Evolutionary conservation across 2,329 filamentous ascomycete genomes (phyloP), one percentile per base, ranked within the genome.

Genomic region (Alternaria sp.): DNA sequence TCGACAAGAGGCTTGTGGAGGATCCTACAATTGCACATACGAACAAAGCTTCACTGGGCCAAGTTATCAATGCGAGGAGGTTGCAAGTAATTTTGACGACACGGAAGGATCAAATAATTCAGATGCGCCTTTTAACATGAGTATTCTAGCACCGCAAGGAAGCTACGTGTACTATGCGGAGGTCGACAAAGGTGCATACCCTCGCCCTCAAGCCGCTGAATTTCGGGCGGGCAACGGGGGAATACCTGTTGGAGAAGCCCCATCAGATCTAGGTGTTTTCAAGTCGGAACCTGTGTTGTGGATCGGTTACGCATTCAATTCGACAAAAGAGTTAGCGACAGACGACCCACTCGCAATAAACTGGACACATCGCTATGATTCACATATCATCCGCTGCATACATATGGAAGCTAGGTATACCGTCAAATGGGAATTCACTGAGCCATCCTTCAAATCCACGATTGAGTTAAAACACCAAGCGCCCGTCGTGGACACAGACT

Each of bases 361-460:
- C 12, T 79, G 77, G 77, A 74, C 67, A 2, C 66, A 70, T 46
- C 66, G 65, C 28, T 73, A 70, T 43, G 69, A 78, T 28, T 70
- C 74, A 1, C 65, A 66, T 20, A 72, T 79, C 12, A 63, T 78
- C 18, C 67, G 66, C 8, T 79, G 77, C 59, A 65, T 68, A 7
- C 76, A 78, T 53, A 72, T 76, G 56, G 74, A 76, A 57, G 73
- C 74, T 12, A 72, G 70, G 4, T 79, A 79, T 51, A 77, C 71
- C 2, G 68, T 79, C 3, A 64, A 59, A 7, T 74, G 75, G 67
- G 71, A 75, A 46, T 78, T 70, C 22, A 71, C 63, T 0, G 74
- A 74, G 22, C 70, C 75, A 0, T 71, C 62, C 41, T 78, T 73
- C 48, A 62, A 63, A 18, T 68, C 68, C 7, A 66, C 66, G 27